Evolutionary conservation across 257 asterid species (phyloP), one percentile per base, ranked within the genome.

Genomic region (Eucommia ulmoides): DNA sequence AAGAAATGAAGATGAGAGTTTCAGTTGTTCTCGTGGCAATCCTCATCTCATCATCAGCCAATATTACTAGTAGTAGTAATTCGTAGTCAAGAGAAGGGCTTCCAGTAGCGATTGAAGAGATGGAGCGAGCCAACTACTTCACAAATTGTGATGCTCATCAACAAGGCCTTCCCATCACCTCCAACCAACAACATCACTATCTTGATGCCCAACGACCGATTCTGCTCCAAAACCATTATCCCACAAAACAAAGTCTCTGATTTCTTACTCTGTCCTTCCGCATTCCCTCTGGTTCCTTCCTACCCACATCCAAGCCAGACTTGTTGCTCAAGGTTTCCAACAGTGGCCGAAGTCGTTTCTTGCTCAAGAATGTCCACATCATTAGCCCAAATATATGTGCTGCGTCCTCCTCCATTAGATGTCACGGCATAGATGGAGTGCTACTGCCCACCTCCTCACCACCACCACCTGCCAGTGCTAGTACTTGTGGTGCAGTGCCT

Each of bases 341-440:
- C 20, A 49, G 62, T 0, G 87, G 93, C 3, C 22, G 82, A 25
- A 52, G 67, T 23, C 61, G 29, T 18, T 69, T 83, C 67, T 81
- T 63, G 55, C 94, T 83, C 23, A 76, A 71, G 64, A 78, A 80
- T 38, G 89, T 70, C 9, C 42, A 80, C 19, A 61, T 83, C 55
- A 49, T 20, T 23, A 78, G 93, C 50, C 93, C 88, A 8, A 69
- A 88, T 55, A 71, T 88, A 17, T 83, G 97, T 19, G 73, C 80
- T 9, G 45, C 20, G 8, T 81, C 74, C 19, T 44, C 60, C 10
- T 70, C 80, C 2, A 66, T 83, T 14, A 67, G 94, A 64, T 87
- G 97, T 2, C 97, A 78, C 33, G 97, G 97, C 18, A 61, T 88
- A 22, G 92, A 88, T 38, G 85, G 74, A n/a, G 73, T 78, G 22